Evolutionary conservation across 176 grass and related monocot species (phyloP).

Genomic region (Pharus latifolius): DNA sequence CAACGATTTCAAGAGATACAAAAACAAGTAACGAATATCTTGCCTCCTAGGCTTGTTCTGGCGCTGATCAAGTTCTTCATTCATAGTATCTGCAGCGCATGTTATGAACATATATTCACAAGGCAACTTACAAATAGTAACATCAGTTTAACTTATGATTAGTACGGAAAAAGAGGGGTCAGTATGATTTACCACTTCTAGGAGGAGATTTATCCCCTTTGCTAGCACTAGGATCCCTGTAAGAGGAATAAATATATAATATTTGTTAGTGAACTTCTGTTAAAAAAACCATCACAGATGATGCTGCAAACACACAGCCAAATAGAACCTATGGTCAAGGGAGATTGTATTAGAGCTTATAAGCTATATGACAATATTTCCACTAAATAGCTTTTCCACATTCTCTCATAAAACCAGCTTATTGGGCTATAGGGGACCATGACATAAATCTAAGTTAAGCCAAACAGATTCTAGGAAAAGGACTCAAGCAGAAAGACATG

Average conservation of each 20-base stretch:
- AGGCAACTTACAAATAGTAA: constrained; percentile 17
- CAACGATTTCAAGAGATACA: neutral
- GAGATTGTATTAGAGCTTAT: no score
- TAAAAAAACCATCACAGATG: neutral
- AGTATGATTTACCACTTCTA: constrained; percentile 17
- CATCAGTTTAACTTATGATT: neutral
- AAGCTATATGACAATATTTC: no score
- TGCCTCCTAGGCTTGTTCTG: constrained; percentile 97
- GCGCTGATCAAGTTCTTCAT: constrained; percentile 72
- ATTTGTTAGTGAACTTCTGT: neutral
- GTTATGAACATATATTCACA: neutral
- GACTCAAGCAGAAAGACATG: no score
- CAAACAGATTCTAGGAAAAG: no score
- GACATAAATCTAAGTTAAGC: no score
- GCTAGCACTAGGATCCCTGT: constrained; percentile 29
- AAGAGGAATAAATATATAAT: constrained; percentile 8
- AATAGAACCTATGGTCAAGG: neutral
- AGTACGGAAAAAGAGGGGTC: neutral
- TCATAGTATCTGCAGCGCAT: constrained; percentile 48
- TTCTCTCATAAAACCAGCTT: no score
- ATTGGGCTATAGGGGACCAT: no score
- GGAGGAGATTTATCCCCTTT: constrained; percentile 33
- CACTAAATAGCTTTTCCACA: no score
- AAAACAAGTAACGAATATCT: neutral
- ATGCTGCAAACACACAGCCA: neutral